phyloP scores from a whole-genome alignment of 345 rosid genomes.

The Moricandia arvensis region DNA sequence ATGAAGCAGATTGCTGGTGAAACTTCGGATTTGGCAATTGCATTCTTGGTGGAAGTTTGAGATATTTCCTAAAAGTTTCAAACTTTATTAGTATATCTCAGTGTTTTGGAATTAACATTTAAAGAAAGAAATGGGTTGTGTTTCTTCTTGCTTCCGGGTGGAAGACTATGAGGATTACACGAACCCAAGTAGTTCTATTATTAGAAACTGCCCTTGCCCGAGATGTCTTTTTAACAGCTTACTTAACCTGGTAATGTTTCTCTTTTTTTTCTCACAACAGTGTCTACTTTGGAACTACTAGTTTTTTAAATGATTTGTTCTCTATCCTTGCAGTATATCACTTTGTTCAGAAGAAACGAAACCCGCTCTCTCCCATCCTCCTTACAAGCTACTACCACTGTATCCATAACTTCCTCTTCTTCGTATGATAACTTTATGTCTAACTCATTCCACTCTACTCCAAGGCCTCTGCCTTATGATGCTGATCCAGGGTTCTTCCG shows the following conservation, averaged over 20 bases:
- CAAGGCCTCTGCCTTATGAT: conserved; percentile 96
- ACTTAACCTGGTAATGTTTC: conserved; percentile 56
- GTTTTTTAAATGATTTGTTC: background rate
- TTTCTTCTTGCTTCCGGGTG: conserved; percentile 71
- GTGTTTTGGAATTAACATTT: conserved; percentile 3
- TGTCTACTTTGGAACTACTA: background rate
- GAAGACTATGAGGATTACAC: conserved; percentile 67
- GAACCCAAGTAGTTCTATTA: conserved; percentile 56
- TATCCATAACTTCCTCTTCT: conserved; percentile 61
- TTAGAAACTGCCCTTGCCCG: conserved; percentile 71
- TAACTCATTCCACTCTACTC: conserved; percentile 78
- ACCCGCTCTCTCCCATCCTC: conserved; percentile 71
- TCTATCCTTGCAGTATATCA: conserved; percentile 54
- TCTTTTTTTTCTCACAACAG: background rate
- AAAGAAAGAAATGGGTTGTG: conserved; percentile 66
- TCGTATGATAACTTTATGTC: conserved; percentile 78
- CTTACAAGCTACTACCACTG: conserved; percentile 59
- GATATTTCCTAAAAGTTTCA: background rate
- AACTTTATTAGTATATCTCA: too few species aligned
- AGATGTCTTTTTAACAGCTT: conserved; percentile 68
- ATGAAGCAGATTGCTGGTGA: conserved; percentile 13
- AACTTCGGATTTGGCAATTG: background rate
- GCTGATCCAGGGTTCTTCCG: conserved; percentile 60
- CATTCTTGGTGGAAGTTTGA: background rate
- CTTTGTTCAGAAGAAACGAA: conserved; percentile 77